Percentiles rank a stretch among this genome's conserved stretches.
Evolutionary conservation across 2,329 filamentous ascomycete species (phyloP).

Genomic region (Pseudogymnoascus sp.): DNA sequence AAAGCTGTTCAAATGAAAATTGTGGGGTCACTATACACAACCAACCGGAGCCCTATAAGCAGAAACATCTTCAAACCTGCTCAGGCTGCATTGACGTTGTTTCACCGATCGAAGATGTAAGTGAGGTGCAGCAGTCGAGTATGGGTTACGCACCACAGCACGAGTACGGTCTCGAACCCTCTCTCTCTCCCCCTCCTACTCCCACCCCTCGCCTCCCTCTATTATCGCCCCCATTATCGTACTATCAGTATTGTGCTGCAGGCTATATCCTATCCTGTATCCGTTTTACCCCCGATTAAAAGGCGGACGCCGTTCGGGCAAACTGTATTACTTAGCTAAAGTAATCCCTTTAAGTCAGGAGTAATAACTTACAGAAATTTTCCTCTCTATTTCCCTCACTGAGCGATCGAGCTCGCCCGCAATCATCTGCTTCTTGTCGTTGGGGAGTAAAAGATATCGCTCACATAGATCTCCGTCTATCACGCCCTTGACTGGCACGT

Average conservation of each 20-base stretch:
- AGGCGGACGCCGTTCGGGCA: too few species aligned
- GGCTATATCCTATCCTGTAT: slow-evolving; percentile 8
- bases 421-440: slow-evolving; percentile 91
- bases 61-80: too few species aligned
- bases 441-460: slow-evolving; percentile 72
- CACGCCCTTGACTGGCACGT: slow-evolving; percentile 88
- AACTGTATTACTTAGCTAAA: neutral
- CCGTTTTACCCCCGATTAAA: too few species aligned
- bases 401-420: slow-evolving; percentile 86
- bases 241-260: too few species aligned
- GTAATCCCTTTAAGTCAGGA: neutral
- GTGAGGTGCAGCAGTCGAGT: neutral
- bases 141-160: neutral
- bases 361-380: slow-evolving; percentile 58
- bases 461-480: slow-evolving; percentile 97
- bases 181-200: too few species aligned
- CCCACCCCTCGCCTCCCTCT: neutral
- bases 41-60: too few species aligned
- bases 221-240: neutral
- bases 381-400: slow-evolving; percentile 87
- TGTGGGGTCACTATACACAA: too few species aligned
- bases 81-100: too few species aligned
- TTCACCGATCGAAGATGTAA: too few species aligned
- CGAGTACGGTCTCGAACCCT: neutral
- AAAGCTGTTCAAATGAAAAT: too few species aligned